Percentiles rank a stretch among this genome's conserved stretches.
These are phyloP conservation scores for Firmiana major DNA, from an alignment of 345 rosid genomes.

Conservation along the genomic window DNA sequence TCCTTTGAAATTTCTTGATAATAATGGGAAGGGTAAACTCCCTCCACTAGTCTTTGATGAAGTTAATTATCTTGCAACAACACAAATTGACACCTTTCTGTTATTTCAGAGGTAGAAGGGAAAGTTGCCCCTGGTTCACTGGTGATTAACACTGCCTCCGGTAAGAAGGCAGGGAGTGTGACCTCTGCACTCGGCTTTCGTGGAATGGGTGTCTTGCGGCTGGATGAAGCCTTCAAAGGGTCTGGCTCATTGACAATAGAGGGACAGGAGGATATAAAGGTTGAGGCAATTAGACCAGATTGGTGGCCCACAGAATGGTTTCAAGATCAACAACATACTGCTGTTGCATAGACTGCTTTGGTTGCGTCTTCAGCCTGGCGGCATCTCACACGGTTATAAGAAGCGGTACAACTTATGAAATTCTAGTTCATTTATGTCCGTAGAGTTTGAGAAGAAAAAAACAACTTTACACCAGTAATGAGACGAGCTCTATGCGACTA, in stretches of 20 bases:
- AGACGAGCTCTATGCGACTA: not conserved
- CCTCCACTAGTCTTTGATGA: not conserved
- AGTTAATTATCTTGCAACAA: not conserved
- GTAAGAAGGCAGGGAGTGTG: conserved; percentile 74
- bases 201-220: conserved; percentile 70
- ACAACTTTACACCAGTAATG: not conserved
- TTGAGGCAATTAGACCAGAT: conserved; percentile 57
- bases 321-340: conserved; percentile 36
- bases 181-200: conserved; percentile 63
- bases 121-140: conserved; percentile 62
- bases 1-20: conserved; percentile 59
- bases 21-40: conserved; percentile 50
- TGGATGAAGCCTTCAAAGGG: conserved; percentile 60
- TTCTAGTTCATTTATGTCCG: not conserved
- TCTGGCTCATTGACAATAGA: conserved; percentile 37
- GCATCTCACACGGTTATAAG: conserved; percentile 7
- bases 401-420: not conserved
- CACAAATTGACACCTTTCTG: not conserved
- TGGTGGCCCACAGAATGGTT: conserved; percentile 94
- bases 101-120: conserved; percentile 47
- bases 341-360: conserved; percentile 28
- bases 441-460: not conserved
- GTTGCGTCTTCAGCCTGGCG: not conserved
- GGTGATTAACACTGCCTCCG: conserved; percentile 46
- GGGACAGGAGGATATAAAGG: conserved; percentile 55